Evolutionary conservation across 495 filamentous ascomycete species (phyloP).

Genomic region (Physcia stellaris): DNA sequence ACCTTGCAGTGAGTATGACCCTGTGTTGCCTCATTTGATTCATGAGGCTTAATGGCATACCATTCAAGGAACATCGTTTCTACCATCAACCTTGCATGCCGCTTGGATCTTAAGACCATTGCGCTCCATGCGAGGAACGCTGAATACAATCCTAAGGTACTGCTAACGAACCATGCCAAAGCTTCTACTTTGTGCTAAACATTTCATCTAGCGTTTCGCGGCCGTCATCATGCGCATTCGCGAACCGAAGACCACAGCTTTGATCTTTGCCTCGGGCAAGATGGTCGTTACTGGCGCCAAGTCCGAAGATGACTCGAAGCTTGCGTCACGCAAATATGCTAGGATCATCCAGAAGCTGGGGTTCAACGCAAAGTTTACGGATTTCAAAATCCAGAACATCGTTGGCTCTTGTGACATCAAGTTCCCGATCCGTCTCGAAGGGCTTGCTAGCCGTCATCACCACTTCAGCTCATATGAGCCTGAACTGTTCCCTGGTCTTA

Average conservation of each 20-base stretch:
- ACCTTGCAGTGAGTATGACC: conserved; percentile 91
- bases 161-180: conserved; percentile 25
- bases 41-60: conserved; percentile 49
- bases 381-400: conserved; percentile 99
- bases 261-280: conserved; percentile 98
- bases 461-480: conserved; percentile 99
- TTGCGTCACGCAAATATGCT: conserved; percentile 94
- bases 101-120: conserved; percentile 97
- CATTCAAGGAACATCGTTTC: conserved; percentile 98
- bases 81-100: conserved; percentile 97
- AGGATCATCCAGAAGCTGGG: conserved; percentile 99
- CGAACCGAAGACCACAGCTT: conserved; percentile 93
- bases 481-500: conserved; percentile 95
- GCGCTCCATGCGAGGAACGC: conserved; percentile 96
- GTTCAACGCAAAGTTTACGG: conserved; percentile 98
- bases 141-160: conserved; percentile 96
- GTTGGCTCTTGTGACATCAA: conserved; percentile 98
- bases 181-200: conserved; percentile 31
- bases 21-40: conserved; percentile 31
- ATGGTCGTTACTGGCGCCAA: conserved; percentile 99
- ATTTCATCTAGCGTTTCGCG: conserved; percentile 75
- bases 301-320: conserved; percentile 93
- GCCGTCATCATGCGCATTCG: conserved; percentile 99
- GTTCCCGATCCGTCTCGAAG: conserved; percentile 95
- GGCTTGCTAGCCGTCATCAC: conserved; percentile 89